phyloP scores from a whole-genome alignment of 352 stramenopile species.

The Pythium folliculosum region DNA sequence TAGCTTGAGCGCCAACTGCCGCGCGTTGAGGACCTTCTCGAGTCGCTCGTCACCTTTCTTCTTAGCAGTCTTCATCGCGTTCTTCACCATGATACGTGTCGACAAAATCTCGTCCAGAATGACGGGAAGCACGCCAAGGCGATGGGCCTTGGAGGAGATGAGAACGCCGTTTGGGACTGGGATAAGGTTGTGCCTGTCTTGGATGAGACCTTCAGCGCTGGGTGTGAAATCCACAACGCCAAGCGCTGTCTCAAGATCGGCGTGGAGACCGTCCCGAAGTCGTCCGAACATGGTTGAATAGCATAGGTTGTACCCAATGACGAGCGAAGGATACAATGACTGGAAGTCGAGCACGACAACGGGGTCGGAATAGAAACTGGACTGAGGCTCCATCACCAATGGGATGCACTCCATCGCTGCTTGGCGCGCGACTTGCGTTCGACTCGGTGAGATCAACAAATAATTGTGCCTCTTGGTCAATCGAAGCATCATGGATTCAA shows the following conservation, averaged over 20 bases:
- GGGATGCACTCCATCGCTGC: slow-evolving; percentile 92
- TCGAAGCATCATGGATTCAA: slow-evolving; percentile 92
- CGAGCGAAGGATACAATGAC: slow-evolving; percentile 99
- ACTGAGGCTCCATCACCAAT: slow-evolving; percentile 95
- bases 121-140: slow-evolving; percentile 95
- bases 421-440: slow-evolving; percentile 86
- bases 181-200: slow-evolving; percentile 52
- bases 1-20: slow-evolving; percentile 97
- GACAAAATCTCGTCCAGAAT: slow-evolving; percentile 95
- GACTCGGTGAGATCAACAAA: slow-evolving; percentile 78
- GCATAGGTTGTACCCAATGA: slow-evolving; percentile 99
- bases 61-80: slow-evolving; percentile 93
- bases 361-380: slow-evolving; percentile 95
- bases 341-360: slow-evolving; percentile 99
- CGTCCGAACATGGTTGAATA: slow-evolving; percentile 96
- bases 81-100: slow-evolving; percentile 99
- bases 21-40: slow-evolving; percentile 73
- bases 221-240: slow-evolving; percentile 63
- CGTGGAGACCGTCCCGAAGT: slow-evolving; percentile 76
- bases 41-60: slow-evolving; percentile 59
- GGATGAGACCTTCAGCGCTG: slow-evolving; percentile 43
- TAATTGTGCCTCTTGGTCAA: slow-evolving; percentile 90
- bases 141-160: slow-evolving; percentile 92
- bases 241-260: slow-evolving; percentile 63
- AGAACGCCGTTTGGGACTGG: slow-evolving; percentile 94